Conservation (phyloP, 1,284 basidiomycete genomes). For the Microstroma glucosiphilum region DNA sequence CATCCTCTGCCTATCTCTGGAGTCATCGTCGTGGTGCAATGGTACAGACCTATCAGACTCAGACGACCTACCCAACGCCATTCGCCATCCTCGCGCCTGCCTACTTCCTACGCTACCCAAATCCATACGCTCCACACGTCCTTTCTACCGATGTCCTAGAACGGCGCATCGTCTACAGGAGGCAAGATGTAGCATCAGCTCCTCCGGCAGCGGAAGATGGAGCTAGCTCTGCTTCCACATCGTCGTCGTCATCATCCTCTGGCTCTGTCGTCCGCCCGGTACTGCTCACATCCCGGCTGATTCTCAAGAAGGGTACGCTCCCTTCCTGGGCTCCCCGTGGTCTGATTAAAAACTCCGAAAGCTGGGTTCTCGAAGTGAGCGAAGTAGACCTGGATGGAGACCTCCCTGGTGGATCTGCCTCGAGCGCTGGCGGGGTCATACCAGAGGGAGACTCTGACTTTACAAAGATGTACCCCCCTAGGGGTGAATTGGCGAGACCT, state of each 20-base stretch:
- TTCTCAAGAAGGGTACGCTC: slow-evolving; percentile 81
- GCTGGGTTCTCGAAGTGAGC: slow-evolving; percentile 50
- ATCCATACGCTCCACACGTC: slow-evolving; percentile 89
- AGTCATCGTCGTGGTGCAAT: neutral
- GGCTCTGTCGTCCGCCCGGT: slow-evolving; percentile 57
- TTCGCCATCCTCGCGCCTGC: slow-evolving; percentile 86
- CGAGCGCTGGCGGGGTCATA: no score
- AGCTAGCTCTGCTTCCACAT: neutral
- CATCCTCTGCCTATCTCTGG: no score
- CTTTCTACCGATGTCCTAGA: slow-evolving; percentile 90
- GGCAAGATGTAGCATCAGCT: slow-evolving; percentile 1
- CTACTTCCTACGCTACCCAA: slow-evolving; percentile 92
- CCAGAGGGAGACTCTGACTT: neutral
- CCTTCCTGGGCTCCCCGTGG: slow-evolving; percentile 84
- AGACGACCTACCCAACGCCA: slow-evolving; percentile 54
- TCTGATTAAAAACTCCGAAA: slow-evolving; percentile 56
- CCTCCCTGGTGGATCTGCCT: neutral
- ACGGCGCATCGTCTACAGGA: slow-evolving; percentile 54
- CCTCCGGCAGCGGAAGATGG: neutral
- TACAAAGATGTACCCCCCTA: slow-evolving; percentile 14
- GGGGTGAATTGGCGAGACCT: neutral
- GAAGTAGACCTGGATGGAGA: slow-evolving; percentile 42
- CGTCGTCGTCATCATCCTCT: slow-evolving; percentile 35
- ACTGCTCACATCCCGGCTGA: slow-evolving; percentile 79
- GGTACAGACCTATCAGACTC: neutral